phyloP scores from a whole-genome alignment of 345 rosid genomes.

The Rhizophora mangle region DNA sequence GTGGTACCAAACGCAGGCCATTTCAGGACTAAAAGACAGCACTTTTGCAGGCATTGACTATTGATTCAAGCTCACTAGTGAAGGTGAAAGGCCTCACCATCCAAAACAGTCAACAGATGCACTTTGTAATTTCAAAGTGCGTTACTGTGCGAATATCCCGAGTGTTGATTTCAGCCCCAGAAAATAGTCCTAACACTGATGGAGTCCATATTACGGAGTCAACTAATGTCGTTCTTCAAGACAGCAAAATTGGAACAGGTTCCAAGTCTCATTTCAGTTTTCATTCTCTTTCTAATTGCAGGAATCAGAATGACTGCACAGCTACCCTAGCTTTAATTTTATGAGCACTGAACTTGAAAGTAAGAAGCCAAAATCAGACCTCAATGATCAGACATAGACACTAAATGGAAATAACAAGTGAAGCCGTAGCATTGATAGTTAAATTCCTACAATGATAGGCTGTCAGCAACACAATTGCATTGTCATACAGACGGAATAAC shows the following conservation, averaged over 20 bases:
- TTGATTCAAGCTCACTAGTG: conserved; percentile 79
- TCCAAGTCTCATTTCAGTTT: conserved; percentile 3
- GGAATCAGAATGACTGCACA: not conserved
- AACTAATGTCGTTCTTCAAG: conserved; percentile 69
- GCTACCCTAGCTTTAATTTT: not conserved
- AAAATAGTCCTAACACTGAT: conserved; percentile 96
- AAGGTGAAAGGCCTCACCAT: conserved; percentile 73
- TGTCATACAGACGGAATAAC: not conserved
- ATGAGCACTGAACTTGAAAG: not conserved
- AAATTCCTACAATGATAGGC: not conserved
- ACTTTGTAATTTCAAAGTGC: conserved; percentile 69
- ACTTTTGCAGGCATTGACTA: conserved; percentile 74
- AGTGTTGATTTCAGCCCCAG: conserved; percentile 74
- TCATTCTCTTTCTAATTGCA: not conserved
- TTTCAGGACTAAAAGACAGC: conserved; percentile 19
- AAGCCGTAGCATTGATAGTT: not conserved
- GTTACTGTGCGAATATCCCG: conserved; percentile 55
- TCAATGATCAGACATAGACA: not conserved
- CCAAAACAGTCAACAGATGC: conserved; percentile 93
- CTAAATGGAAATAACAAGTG: not conserved
- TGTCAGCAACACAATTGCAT: not conserved
- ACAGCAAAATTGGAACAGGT: conserved; percentile 98
- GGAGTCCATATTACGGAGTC: conserved; percentile 86
- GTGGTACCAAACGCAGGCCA: not conserved
- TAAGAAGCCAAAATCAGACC: not conserved